A percentile compares a stretch with the other conserved stretches of the same genome.
Evolutionary conservation across 2,329 filamentous ascomycete genomes (phyloP).

Genomic region (Fusarium dimerum): DNA sequence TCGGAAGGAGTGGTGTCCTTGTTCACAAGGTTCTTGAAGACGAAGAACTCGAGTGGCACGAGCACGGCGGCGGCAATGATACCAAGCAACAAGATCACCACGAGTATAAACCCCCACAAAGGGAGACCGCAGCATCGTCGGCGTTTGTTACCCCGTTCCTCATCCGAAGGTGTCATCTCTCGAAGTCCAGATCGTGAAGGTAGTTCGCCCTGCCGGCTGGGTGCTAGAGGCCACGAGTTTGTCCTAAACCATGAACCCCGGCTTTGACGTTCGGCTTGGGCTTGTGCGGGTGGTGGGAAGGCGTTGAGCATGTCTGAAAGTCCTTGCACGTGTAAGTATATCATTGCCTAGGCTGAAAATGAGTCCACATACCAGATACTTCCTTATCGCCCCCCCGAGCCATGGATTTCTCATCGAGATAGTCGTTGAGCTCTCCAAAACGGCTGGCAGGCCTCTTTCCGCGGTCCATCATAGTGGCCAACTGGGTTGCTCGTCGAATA

Average conservation of each 20-base stretch:
- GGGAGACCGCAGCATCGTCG: constrained; percentile 84
- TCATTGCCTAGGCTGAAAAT: constrained; percentile 31
- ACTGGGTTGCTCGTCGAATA: constrained; percentile 81
- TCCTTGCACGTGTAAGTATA: constrained; percentile 52
- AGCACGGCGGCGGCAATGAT: constrained; percentile 80
- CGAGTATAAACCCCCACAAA: constrained; percentile 72
- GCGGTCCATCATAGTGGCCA: constrained; percentile 85
- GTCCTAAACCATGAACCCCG: constrained; percentile 46
- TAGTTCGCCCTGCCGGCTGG: constrained; percentile 23
- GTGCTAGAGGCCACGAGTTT: constrained; percentile 52
- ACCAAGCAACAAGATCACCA: constrained; percentile 65
- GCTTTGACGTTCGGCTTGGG: constrained; percentile 44
- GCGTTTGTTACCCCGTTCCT: constrained; percentile 36
- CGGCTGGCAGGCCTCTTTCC: constrained; percentile 67
- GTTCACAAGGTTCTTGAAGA: constrained; percentile 52
- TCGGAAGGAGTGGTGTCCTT: constrained; percentile 38
- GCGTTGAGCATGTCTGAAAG: constrained; percentile 67
- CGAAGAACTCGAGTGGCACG: constrained; percentile 69
- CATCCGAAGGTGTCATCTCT: constrained; percentile 23
- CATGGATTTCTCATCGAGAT: constrained; percentile 45
- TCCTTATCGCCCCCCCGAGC: constrained; percentile 42
- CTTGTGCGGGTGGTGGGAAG: constrained; percentile 61
- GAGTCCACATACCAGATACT: constrained; percentile 35
- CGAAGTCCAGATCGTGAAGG: constrained; percentile 24
- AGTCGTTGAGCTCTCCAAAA: constrained; percentile 55